phyloP scores from a whole-genome alignment of 495 filamentous ascomycete genomes.

The Wilcoxina mikolae region DNA sequence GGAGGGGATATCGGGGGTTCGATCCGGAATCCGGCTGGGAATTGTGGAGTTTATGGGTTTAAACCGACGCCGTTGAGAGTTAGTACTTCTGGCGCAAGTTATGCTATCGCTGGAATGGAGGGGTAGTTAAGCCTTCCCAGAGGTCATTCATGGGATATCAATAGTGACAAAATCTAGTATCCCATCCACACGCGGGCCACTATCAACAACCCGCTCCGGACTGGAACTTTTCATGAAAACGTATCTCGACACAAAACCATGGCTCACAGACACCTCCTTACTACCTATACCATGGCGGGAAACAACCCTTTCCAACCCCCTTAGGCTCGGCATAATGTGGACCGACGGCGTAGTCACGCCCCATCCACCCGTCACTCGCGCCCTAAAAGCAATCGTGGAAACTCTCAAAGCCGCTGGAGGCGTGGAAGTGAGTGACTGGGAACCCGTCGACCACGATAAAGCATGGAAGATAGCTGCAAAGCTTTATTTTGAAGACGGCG shows the following conservation, averaged over 20 bases:
- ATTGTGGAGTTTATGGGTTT: constrained; percentile 50
- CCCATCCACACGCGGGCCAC: not conserved
- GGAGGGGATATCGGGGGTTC: constrained; percentile 58
- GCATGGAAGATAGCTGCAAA: not conserved
- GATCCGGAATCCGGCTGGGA: constrained; percentile 49
- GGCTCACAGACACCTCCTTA: constrained; percentile 32
- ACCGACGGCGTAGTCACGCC: constrained; percentile 41
- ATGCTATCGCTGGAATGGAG: too few species aligned
- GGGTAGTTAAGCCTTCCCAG: too few species aligned
- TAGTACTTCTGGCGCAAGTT: constrained; percentile 40
- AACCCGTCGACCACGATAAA: not conserved
- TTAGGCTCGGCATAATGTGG: constrained; percentile 40
- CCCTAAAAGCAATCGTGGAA: constrained; percentile 20
- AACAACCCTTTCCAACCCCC: constrained; percentile 27
- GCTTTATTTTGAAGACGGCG: not conserved
- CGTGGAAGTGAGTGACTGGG: not conserved
- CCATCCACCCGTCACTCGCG: constrained; percentile 40
- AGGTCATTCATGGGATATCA: too few species aligned
- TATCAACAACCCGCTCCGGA: constrained; percentile 5
- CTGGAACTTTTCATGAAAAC: constrained; percentile 24
- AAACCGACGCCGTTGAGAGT: constrained; percentile 46
- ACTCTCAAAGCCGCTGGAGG: not conserved
- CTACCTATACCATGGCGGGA: constrained; percentile 29
- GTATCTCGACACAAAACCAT: constrained; percentile 31
- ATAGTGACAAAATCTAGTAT: too few species aligned